These are phyloP conservation scores for Boletellus ananas DNA, from an alignment of 768 basidiomycete species.

Conservation along the genomic window DNA sequence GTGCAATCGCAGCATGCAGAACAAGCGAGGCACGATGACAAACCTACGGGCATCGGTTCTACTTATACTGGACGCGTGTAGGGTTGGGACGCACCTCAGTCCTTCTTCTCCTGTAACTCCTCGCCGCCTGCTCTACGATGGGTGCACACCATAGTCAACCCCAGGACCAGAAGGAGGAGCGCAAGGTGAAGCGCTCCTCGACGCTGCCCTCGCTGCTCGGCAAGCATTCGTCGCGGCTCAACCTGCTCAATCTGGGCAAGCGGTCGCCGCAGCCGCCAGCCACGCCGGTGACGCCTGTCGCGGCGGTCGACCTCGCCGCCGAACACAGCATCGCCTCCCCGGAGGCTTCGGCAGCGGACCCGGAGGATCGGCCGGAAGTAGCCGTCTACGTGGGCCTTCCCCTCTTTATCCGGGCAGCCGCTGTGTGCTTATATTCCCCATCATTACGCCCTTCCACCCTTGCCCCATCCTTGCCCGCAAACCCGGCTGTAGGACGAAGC, in stretches of 20 bases:
- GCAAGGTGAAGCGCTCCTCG: constrained; percentile 21
- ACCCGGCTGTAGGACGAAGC: constrained; percentile 15
- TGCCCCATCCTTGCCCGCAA: constrained; percentile 1
- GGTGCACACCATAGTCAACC: constrained; percentile 28
- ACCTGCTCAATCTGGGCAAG: constrained; percentile 24
- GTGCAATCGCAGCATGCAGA: constrained; percentile 27
- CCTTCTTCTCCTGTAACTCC: neutral
- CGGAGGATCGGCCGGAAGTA: constrained; percentile 28
- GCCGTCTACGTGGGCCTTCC: constrained; percentile 15
- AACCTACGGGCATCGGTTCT: constrained; percentile 9
- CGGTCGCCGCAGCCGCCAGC: constrained; percentile 30
- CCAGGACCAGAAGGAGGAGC: constrained; percentile 20
- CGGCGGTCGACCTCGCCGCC: constrained; percentile 4
- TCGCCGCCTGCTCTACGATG: constrained; percentile 11
- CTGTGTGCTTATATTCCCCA: constrained; percentile 7
- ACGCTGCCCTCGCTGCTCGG: constrained; percentile 23
- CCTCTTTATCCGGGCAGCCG: constrained; percentile 1
- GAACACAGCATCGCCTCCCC: constrained; percentile 25
- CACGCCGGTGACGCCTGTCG: constrained; percentile 22
- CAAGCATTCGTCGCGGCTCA: constrained; percentile 29
- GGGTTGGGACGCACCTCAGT: constrained; percentile 14
- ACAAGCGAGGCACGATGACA: constrained; percentile 25
- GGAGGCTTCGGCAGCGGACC: constrained; percentile 14
- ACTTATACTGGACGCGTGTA: constrained; percentile 16
- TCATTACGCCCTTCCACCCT: constrained; percentile 15